Evolutionary conservation across 371 early-diverging fungal species (phyloP), one percentile per base, ranked within the genome.

Genomic region (Modicella reniformis): DNA sequence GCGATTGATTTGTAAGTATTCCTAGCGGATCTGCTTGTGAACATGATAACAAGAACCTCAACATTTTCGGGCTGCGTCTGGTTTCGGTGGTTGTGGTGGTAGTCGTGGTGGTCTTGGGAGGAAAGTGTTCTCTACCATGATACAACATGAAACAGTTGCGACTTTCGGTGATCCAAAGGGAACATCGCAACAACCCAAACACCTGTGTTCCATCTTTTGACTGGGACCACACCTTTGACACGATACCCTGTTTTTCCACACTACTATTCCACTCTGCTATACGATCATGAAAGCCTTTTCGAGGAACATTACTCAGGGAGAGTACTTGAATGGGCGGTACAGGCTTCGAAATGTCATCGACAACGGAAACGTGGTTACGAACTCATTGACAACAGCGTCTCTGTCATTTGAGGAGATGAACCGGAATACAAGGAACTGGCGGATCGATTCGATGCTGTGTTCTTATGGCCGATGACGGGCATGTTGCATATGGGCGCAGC

Each of bases 81-180:
- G 6, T 3, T 15, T 57, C 87, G 87, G 85, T 93, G 28, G 86
- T n/a, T n/a, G n/a, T n/a, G n/a, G n/a, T n/a, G n/a, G n/a, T n/a
- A n/a, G n/a, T n/a, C n/a, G n/a, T n/a, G n/a, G n/a, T n/a, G n/a
- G n/a, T n/a, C n/a, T n/a, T n/a, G n/a, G n/a, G n/a, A n/a, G n/a
- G n/a, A n/a, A n/a, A n/a, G n/a, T n/a, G n/a, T n/a, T n/a, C n/a
- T n/a, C n/a, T n/a, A n/a, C n/a, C n/a, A n/a, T n/a, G n/a, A n/a
- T n/a, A n/a, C n/a, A n/a, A n/a, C n/a, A n/a, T n/a, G n/a, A n/a
- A n/a, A n/a, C n/a, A n/a, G n/a, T n/a, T n/a, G n/a, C n/a, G n/a
- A n/a, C n/a, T n/a, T n/a, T n/a, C n/a, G n/a, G n/a, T n/a, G n/a
- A n/a, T n/a, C n/a, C n/a, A n/a, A n/a, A n/a, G n/a, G n/a, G n/a